Conservation (phyloP, 495 filamentous ascomycete genomes). For the Staphylotrichum longicolle region DNA sequence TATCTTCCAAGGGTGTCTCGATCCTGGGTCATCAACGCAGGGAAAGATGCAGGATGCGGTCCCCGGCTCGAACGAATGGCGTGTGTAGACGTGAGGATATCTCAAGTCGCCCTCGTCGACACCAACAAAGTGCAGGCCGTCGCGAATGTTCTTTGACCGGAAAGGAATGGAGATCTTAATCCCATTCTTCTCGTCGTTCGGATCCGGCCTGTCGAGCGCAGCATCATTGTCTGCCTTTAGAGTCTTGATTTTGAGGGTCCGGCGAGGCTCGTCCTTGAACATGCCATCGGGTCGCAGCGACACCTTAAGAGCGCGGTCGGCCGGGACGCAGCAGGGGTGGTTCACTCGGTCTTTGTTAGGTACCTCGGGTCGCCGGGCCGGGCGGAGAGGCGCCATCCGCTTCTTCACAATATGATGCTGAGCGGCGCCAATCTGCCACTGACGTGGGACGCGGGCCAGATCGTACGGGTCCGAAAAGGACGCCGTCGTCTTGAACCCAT, state of each 20-base stretch:
- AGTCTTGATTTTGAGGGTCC: slow-evolving; percentile 36
- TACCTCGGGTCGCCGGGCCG: slow-evolving; percentile 48
- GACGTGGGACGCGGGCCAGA: slow-evolving; percentile 58
- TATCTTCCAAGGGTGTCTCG: slow-evolving; percentile 82
- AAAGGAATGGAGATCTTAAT: slow-evolving; percentile 68
- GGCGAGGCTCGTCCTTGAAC: slow-evolving; percentile 36
- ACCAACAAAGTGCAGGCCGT: slow-evolving; percentile 90
- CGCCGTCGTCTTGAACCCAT: slow-evolving; percentile 61
- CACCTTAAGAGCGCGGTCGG: slow-evolving; percentile 44
- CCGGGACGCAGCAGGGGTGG: slow-evolving; percentile 42
- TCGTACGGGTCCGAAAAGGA: slow-evolving; percentile 74
- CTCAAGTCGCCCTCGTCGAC: slow-evolving; percentile 70
- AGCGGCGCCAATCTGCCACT: slow-evolving; percentile 55
- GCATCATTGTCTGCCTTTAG: slow-evolving; percentile 32
- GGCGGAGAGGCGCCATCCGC: slow-evolving; percentile 62
- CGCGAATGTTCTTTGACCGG: slow-evolving; percentile 64
- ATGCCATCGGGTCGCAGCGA: slow-evolving; percentile 37
- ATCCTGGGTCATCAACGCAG: slow-evolving; percentile 78
- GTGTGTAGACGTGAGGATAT: slow-evolving; percentile 90
- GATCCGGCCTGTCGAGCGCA: slow-evolving; percentile 30
- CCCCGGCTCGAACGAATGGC: slow-evolving; percentile 72
- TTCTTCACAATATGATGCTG: slow-evolving; percentile 73
- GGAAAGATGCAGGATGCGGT: slow-evolving; percentile 83
- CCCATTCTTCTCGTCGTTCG: slow-evolving; percentile 33
- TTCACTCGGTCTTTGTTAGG: slow-evolving; percentile 39